Conservation (phyloP, 495 filamentous ascomycete genomes). For the Bathelium albidoporum region DNA sequence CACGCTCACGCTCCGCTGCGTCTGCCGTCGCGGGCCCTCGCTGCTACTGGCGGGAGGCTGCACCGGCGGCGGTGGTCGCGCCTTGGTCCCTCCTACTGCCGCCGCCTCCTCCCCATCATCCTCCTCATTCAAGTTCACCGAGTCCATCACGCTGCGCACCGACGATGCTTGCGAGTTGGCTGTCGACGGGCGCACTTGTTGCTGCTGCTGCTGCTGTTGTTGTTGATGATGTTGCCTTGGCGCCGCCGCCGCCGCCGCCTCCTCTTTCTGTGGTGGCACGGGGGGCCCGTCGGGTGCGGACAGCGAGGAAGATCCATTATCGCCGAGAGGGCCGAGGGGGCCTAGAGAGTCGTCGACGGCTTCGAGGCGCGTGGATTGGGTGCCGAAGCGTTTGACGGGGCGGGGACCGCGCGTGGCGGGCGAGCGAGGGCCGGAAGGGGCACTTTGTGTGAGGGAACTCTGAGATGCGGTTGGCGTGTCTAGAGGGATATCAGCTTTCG, state of each 20-base stretch:
- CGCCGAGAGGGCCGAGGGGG: constrained; percentile 77
- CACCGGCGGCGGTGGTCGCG: constrained; percentile 63
- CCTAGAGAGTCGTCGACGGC: constrained; percentile 84
- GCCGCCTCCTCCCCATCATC: constrained; percentile 47
- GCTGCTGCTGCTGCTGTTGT: too few species aligned
- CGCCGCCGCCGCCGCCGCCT: constrained; percentile 33
- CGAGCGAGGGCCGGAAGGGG: not conserved
- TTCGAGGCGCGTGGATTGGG: constrained; percentile 74
- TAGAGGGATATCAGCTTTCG: not conserved
- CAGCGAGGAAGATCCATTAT: constrained; percentile 38
- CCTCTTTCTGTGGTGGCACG: constrained; percentile 78
- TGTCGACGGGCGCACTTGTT: constrained; percentile 45
- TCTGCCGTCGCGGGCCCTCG: constrained; percentile 44
- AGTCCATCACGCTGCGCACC: constrained; percentile 47
- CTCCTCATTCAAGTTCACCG: constrained; percentile 51
- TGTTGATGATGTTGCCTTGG: too few species aligned
- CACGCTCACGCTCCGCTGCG: constrained; percentile 72
- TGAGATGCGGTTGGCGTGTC: not conserved
- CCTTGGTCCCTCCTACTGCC: too few species aligned
- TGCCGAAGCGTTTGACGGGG: constrained; percentile 15
- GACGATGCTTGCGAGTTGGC: constrained; percentile 40
- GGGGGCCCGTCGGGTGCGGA: constrained; percentile 58
- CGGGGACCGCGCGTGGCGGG: not conserved
- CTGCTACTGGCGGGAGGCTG: constrained; percentile 42
- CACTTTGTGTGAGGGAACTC: not conserved